Evolutionary conservation across 805 yeast genomes (phyloP), one percentile per base, ranked within the genome.

Genomic region (Candida tibetensis): DNA sequence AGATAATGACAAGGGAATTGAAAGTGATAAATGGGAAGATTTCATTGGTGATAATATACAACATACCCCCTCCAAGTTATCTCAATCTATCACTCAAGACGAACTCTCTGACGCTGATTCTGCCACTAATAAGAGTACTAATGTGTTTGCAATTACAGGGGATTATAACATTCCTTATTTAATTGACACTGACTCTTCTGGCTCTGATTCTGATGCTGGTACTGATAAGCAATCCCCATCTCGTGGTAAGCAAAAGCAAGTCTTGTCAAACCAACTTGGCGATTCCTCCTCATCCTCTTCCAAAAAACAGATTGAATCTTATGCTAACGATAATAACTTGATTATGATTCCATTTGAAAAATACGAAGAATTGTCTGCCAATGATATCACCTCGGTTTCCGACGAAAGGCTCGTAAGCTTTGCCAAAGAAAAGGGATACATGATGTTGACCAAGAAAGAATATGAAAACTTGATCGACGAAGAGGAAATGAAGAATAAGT

Each of bases 11-110:
- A 47, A 44, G 14, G 53, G 46, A 4, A 39, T 40, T 22, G 56
- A 53, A 7, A 46, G 48, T 14, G 59, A 55, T 3, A 51, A 52
- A 18, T 68, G 74, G 74, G 72, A 67, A 39, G 66, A 66, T 36
- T 68, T 62, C 42, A 53, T 66, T 33, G 66, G 60, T 13, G 55
- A 54, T 12, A 55, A 56, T 23, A 46, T 52, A 14, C 46, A 47
- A 13, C 39, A 40, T 7, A 45, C 52, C 32, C 58, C 64, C 4
- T 45, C 56, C 1, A 57, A 52, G 29, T 45, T 53, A 4, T 44
- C 57, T 5, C 49, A 53, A 14, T 33, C 41, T 3, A 37, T 43
- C 15, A 39, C 39, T 12, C 52, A 50, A 17, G 50, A 47, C 15
- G 29, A 38, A 4, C 33, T 42, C 10, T 48, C 50, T 12, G 48